A percentile compares a stretch with the other conserved stretches of the same genome.
Conservation (phyloP, 768 basidiomycete species). For the Xerocomellus intermedius region DNA sequence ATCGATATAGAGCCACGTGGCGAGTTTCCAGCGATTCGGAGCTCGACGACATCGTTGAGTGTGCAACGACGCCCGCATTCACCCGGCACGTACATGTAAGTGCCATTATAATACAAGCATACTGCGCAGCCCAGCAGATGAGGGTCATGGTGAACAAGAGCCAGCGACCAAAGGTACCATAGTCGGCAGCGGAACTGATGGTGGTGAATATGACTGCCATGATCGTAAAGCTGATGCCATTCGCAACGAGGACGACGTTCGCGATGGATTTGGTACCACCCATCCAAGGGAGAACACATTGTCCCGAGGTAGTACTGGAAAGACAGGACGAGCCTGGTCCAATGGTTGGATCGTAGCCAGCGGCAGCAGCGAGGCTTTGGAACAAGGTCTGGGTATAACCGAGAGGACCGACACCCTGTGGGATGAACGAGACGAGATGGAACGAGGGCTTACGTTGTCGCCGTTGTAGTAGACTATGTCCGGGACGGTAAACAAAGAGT, state of each 20-base stretch:
- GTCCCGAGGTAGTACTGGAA: constrained; percentile 55
- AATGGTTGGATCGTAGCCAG: constrained; percentile 70
- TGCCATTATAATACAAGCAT: constrained; percentile 70
- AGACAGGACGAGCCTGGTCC: constrained; percentile 72
- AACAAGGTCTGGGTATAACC: constrained; percentile 73
- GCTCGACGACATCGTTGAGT: constrained; percentile 37
- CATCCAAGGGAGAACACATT: constrained; percentile 78
- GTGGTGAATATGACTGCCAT: constrained; percentile 85
- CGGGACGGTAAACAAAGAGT: background rate
- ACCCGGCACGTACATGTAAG: constrained; percentile 53
- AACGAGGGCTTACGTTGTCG: constrained; percentile 53
- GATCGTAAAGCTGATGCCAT: constrained; percentile 72
- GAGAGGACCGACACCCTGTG: constrained; percentile 64
- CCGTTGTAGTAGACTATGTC: constrained; percentile 75
- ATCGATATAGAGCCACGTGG: constrained; percentile 78
- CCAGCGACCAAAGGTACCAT: constrained; percentile 67
- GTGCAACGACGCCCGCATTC: background rate
- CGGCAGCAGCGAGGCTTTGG: constrained; percentile 65
- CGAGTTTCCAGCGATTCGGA: constrained; percentile 67
- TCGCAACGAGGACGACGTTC: constrained; percentile 74
- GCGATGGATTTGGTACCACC: constrained; percentile 70
- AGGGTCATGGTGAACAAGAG: constrained; percentile 66
- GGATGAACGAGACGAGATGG: background rate
- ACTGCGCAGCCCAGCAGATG: constrained; percentile 81
- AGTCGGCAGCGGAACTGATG: constrained; percentile 47